Evolutionary conservation across 2,329 filamentous ascomycete species (phyloP).

Genomic region (Beauveria australis): DNA sequence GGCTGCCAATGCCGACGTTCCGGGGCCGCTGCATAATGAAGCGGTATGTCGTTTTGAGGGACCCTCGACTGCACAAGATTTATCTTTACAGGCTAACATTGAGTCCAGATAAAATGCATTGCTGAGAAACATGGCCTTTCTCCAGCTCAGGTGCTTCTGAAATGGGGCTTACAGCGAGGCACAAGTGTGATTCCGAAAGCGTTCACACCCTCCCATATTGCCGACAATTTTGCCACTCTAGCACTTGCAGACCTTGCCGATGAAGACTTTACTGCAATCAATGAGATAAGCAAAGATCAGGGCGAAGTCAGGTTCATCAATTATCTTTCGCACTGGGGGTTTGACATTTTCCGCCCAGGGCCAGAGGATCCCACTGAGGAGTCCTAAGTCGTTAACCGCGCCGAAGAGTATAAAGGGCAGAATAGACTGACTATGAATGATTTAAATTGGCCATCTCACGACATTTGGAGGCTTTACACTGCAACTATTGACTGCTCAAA

Average conservation of each 20-base stretch:
- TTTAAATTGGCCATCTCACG: no score
- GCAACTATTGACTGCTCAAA: no score
- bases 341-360: slow-evolving; percentile 7
- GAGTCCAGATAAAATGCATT: background rate
- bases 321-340: background rate
- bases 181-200: slow-evolving; percentile 9
- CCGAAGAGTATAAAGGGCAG: no score
- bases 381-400: background rate
- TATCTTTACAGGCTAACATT: background rate
- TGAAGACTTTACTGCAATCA: background rate
- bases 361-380: slow-evolving; percentile 1
- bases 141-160: slow-evolving; percentile 3
- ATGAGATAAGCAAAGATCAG: background rate
- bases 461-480: no score
- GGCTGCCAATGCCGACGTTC: background rate
- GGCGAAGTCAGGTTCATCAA: slow-evolving; percentile 4
- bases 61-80: no score
- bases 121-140: background rate
- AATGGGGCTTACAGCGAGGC: slow-evolving; percentile 9
- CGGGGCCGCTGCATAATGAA: background rate
- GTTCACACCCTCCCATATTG: background rate
- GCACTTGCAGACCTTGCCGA: background rate
- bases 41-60: background rate
- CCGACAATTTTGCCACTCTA: background rate
- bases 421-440: no score